phyloP scores from a whole-genome alignment of 306 rosid genomes.

The Abrus pulchellus region DNA sequence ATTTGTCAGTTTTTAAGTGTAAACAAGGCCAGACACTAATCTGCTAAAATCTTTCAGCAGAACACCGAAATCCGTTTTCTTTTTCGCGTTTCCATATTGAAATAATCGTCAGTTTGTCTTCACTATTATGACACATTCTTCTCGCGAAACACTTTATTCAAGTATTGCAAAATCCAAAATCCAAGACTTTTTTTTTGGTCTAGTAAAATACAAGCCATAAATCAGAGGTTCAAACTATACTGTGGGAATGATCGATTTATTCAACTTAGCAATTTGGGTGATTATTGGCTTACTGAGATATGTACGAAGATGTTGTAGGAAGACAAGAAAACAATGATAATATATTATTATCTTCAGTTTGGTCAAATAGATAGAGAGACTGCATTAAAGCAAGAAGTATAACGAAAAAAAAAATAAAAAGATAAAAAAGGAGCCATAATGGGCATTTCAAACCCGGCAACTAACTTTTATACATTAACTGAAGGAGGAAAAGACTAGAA shows the following conservation, averaged over 20 bases:
- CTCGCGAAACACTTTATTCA: not conserved
- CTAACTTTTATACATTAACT: not conserved
- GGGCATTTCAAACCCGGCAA: not conserved
- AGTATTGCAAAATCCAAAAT: constrained; percentile 13
- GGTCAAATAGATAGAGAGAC: not conserved
- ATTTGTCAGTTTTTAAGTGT: not conserved
- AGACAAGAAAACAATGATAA: not conserved
- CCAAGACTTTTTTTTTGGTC: not conserved
- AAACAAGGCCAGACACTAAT: not conserved
- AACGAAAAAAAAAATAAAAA: not conserved
- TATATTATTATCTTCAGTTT: not conserved
- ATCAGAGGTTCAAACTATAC: not conserved
- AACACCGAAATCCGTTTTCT: not conserved
- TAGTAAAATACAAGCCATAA: not conserved
- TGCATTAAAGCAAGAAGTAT: not conserved
- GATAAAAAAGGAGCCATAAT: not conserved
- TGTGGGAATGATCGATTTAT: not conserved
- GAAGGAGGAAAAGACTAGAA: constrained; percentile 3
- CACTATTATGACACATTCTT: not conserved
- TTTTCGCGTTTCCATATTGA: not conserved
- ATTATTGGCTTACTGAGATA: not conserved
- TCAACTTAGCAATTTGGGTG: constrained; percentile 4
- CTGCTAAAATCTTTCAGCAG: not conserved
- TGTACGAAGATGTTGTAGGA: constrained; percentile 7
- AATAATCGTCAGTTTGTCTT: not conserved